Evolutionary conservation across 768 basidiomycete species (phyloP).

Genomic region (Panaeolus cyanescens): DNA sequence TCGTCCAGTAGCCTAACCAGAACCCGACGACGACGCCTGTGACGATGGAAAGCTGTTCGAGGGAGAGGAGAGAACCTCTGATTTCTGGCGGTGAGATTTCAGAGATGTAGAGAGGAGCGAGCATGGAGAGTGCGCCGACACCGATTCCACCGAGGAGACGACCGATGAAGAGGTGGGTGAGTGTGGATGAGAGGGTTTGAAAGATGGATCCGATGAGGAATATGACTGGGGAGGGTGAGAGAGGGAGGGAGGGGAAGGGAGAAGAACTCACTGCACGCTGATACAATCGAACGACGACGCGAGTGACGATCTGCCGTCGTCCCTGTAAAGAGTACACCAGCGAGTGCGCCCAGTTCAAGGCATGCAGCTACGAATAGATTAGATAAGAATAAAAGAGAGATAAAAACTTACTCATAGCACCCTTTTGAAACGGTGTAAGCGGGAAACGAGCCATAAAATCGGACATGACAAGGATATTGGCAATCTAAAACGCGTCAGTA

Average conservation of each 20-base stretch:
- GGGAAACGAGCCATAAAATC: slow-evolving; percentile 74
- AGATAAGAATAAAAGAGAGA: neutral
- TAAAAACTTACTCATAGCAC: slow-evolving; percentile 66
- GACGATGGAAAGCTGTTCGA: slow-evolving; percentile 83
- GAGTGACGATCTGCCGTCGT: slow-evolving; percentile 70
- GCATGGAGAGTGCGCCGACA: slow-evolving; percentile 79
- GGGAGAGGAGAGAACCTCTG: slow-evolving; percentile 74
- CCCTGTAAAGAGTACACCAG: slow-evolving; percentile 72
- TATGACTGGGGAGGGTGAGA: slow-evolving; percentile 40
- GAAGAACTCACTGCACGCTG: slow-evolving; percentile 59
- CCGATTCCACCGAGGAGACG: slow-evolving; percentile 79
- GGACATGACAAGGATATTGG: slow-evolving; percentile 82
- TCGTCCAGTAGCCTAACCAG: slow-evolving; percentile 79
- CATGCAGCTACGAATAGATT: slow-evolving; percentile 57
- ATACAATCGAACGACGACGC: slow-evolving; percentile 64
- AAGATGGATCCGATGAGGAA: slow-evolving; percentile 75
- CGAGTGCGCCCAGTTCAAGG: slow-evolving; percentile 75
- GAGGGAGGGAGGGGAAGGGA: neutral
- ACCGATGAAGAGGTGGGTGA: slow-evolving; percentile 64
- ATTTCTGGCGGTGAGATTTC: slow-evolving; percentile 84
- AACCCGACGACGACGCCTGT: slow-evolving; percentile 82
- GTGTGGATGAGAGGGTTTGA: slow-evolving; percentile 60
- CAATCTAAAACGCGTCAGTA: slow-evolving; percentile 46
- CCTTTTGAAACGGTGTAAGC: slow-evolving; percentile 70
- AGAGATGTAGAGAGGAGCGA: slow-evolving; percentile 82